phyloP scores from a whole-genome alignment of 2,329 filamentous ascomycete species.

The Mycosphaerella sp. region DNA sequence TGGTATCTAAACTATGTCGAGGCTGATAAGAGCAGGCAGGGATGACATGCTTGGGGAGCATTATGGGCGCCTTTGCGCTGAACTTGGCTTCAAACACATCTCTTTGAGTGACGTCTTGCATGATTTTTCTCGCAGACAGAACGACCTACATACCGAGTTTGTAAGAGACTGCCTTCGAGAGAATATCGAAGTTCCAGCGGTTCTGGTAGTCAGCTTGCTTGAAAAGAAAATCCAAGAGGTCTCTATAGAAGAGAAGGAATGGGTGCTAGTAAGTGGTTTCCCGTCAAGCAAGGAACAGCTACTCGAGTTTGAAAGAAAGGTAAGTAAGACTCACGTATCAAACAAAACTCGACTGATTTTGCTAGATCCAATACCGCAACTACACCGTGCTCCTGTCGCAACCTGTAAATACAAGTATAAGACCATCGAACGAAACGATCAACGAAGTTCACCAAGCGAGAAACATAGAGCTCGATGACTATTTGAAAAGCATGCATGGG shows the following conservation, averaged over 20 bases:
- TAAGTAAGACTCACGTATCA: constrained; percentile 2
- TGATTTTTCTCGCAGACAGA: constrained; percentile 5
- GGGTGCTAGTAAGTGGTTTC: constrained; percentile 4
- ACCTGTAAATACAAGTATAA: constrained; percentile 3
- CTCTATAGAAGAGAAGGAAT: constrained; percentile 4
- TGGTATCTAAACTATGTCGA: constrained; percentile 2
- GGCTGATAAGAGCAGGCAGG: constrained; percentile 2
- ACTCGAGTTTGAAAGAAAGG: constrained; percentile 5
- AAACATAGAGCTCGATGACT: constrained; percentile 2
- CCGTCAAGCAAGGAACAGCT: constrained; percentile 4
- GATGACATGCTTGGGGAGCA: constrained; percentile 2
- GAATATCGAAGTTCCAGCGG: constrained; percentile 3
- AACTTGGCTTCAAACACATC: constrained; percentile 5
- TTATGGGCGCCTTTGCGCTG: constrained; percentile 3
- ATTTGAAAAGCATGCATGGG: constrained; percentile 5
- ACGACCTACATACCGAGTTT: constrained; percentile 1
- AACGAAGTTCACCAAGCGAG: constrained; percentile 4
- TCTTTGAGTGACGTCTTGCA: constrained; percentile 3
- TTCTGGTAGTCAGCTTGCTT: constrained; percentile 4
- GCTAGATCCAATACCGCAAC: constrained; percentile 2
- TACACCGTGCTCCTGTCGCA: constrained; percentile 2
- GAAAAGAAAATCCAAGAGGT: constrained; percentile 4
- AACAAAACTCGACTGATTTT: constrained; percentile 3
- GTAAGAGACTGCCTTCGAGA: constrained; percentile 4
- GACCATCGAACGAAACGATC: constrained; percentile 1